Conservation (phyloP, 371 early-diverging fungal genomes). For the Apophysomyces sp. region DNA sequence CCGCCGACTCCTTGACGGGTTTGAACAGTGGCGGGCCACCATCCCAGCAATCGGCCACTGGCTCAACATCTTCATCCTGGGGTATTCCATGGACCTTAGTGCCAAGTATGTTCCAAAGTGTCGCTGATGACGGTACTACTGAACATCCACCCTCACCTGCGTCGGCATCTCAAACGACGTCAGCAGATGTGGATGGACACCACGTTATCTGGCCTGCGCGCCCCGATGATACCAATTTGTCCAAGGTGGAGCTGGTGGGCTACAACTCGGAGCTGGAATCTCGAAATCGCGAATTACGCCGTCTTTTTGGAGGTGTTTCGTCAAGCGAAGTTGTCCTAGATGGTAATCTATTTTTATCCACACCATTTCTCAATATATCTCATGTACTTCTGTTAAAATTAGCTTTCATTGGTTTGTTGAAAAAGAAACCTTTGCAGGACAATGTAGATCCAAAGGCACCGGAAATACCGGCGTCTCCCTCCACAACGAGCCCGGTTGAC, state of each 20-base stretch:
- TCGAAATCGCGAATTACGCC: slow-evolving; percentile 30
- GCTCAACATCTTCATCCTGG: slow-evolving; percentile 21
- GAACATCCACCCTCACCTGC: slow-evolving; percentile 13
- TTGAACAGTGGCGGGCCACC: background rate
- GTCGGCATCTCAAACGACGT: slow-evolving; percentile 8
- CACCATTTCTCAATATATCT: background rate
- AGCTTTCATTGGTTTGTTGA: slow-evolving; percentile 42
- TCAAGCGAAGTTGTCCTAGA: slow-evolving; percentile 39
- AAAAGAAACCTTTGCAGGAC: slow-evolving; percentile 29
- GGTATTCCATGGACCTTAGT: slow-evolving; percentile 53
- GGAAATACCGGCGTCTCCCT: background rate
- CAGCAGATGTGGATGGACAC: slow-evolving; percentile 29
- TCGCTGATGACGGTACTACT: slow-evolving; percentile 1
- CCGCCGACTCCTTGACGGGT: slow-evolving; percentile 1
- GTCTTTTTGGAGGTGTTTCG: slow-evolving; percentile 36
- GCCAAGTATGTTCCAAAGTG: slow-evolving; percentile 31
- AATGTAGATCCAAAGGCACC: background rate
- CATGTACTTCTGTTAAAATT: slow-evolving; percentile 2
- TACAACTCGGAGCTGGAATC: slow-evolving; percentile 24
- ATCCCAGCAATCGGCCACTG: background rate
- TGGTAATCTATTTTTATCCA: slow-evolving; percentile 19
- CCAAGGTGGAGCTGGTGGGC: slow-evolving; percentile 31
- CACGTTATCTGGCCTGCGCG: slow-evolving; percentile 44
- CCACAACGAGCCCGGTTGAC: slow-evolving; percentile 10
- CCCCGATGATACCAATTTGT: slow-evolving; percentile 23